Evolutionary conservation across 176 grass and related monocot species (phyloP), one percentile per base, ranked within the genome.

Genomic region (Bromus sterilis): DNA sequence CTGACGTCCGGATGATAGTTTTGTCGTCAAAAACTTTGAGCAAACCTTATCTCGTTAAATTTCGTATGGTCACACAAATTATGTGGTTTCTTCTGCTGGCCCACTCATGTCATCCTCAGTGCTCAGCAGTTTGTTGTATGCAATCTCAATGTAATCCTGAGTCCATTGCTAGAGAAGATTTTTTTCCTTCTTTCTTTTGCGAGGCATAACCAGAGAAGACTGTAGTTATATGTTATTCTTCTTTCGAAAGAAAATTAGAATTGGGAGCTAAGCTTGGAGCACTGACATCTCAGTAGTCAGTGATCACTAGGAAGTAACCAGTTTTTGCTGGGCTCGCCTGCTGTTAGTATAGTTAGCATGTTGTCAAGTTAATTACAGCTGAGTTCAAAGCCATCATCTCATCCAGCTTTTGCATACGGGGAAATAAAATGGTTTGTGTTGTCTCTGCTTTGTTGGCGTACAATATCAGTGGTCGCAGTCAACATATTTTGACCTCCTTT

Each of bases 91-190:
- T 53, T 42, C 71, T 20, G 23, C 15, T 43, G 70, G 13, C 37
- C 37, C 21, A 63, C 26, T 39, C 74, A 34, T 78, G 43, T 33
- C 56, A 70, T 76, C 26, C 13, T 81, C 1, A 8, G 40, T 64
- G 12, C 23, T 80, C 18, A 6, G 2, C 40, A 42, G 1, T 42
- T 70, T 85, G 78, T 85, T 78, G 64, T 85, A 81, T 30, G 63
- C 76, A 89, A 77, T 82, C 23, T 24, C 80, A 89, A 77, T 85
- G 63, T 89, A 85, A 81, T 14, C 2, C n/a, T 34, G 55, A 44
- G 20, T 29, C 71, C 7, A 5, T 28, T 34, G 5, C 9, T 29
- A 76, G 29, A 71, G 28, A 56, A 35, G 1, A 9, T 12, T 53
- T 8, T 8, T 49, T 3, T 42, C 2, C 8, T 21, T 1, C 1